Percentiles rank a stretch among this genome's conserved stretches.
phyloP scores from a whole-genome alignment of 345 rosid genomes.

The Pistacia integerrima region DNA sequence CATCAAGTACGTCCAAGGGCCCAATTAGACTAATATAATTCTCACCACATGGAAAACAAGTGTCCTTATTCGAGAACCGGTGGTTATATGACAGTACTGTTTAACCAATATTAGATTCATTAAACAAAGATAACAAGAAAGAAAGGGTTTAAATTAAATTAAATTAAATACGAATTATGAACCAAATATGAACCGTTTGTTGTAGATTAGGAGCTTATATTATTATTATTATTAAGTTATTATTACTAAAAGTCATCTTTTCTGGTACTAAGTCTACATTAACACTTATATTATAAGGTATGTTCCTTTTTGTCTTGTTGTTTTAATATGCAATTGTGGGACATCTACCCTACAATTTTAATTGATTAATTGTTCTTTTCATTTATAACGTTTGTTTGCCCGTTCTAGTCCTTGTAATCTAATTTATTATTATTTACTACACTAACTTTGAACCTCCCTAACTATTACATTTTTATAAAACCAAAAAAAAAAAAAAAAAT shows the following conservation, averaged over 20 bases:
- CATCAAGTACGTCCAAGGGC: not conserved
- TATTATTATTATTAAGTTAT: not conserved
- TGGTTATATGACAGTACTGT: conserved; percentile 11
- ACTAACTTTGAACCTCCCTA: too few relatives aligned
- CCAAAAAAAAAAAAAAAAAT: too few relatives aligned
- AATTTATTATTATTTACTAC: not conserved
- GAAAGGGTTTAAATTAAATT: not conserved
- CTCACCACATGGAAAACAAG: not conserved
- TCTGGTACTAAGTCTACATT: not conserved
- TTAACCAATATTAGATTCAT: conserved; percentile 7
- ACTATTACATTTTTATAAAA: too few relatives aligned
- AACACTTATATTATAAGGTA: not conserved
- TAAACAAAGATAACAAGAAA: not conserved
- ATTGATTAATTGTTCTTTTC: not conserved
- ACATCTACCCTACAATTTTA: not conserved
- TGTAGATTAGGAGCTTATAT: conserved; percentile 5
- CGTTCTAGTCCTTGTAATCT: not conserved
- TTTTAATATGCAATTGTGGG: conserved; percentile 19
- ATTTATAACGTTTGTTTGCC: conserved; percentile 20
- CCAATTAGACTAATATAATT: not conserved
- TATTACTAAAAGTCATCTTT: not conserved
- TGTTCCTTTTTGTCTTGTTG: not conserved
- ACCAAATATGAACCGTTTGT: conserved; percentile 4
- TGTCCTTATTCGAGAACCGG: not conserved
- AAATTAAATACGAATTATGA: not conserved